These are phyloP conservation scores for Cnidoscolus chayamansa DNA, from an alignment of 441 rosid species.

Conservation along the genomic window DNA sequence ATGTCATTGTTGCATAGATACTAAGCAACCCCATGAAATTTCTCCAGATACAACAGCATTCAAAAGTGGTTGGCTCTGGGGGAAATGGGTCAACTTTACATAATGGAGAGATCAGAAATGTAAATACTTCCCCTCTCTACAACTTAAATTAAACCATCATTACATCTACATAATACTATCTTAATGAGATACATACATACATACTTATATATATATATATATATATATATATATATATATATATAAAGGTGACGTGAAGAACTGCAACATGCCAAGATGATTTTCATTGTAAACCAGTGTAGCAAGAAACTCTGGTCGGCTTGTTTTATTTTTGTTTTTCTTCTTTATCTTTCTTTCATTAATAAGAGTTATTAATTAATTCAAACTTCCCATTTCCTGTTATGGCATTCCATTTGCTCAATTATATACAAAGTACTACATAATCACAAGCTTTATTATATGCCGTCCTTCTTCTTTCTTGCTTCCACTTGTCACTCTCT, in stretches of 20 bases:
- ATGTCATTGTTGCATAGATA: slow-evolving; percentile 57
- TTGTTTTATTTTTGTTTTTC: not conserved
- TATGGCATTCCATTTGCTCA: slow-evolving; percentile 27
- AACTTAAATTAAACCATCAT: slow-evolving; percentile 7
- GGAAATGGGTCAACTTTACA: slow-evolving; percentile 40
- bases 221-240: not conserved
- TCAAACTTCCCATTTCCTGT: slow-evolving; percentile 20
- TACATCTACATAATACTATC: too few species aligned
- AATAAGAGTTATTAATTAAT: not conserved
- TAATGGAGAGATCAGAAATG: slow-evolving; percentile 14
- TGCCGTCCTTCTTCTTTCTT: slow-evolving; percentile 30
- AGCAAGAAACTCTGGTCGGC: slow-evolving; percentile 62
- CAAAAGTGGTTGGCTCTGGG: slow-evolving; percentile 33
- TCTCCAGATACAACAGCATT: slow-evolving; percentile 33
- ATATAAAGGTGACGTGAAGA: slow-evolving; percentile 43
- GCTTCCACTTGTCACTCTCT: slow-evolving; percentile 33
- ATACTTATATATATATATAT: too few species aligned
- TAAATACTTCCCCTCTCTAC: slow-evolving; percentile 31
- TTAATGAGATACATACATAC: too few species aligned
- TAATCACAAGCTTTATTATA: slow-evolving; percentile 16
- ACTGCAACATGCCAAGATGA: slow-evolving; percentile 37
- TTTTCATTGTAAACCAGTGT: slow-evolving; percentile 28
- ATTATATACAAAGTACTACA: slow-evolving; percentile 10
- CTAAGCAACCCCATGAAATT: slow-evolving; percentile 42
- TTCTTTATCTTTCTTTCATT: not conserved